These are phyloP conservation scores for Tolypocladium cylindrosporum DNA, from an alignment of 2,329 filamentous ascomycete species.

Conservation along the genomic window DNA sequence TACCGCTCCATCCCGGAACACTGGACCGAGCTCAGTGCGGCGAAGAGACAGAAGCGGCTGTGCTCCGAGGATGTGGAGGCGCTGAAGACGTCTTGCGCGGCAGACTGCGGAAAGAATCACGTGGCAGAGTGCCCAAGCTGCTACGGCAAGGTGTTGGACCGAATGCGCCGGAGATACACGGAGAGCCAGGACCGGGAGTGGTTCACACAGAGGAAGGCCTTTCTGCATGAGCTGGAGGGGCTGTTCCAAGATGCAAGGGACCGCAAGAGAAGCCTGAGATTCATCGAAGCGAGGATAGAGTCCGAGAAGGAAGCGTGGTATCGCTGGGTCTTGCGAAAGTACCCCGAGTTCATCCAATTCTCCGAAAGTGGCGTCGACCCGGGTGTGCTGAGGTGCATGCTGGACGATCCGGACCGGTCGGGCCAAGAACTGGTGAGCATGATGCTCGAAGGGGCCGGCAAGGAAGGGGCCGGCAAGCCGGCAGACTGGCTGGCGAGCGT, in stretches of 20 bases:
- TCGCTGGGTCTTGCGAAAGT: conserved; percentile 29
- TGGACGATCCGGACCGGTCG: conserved; percentile 26
- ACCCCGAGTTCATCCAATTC: conserved; percentile 26
- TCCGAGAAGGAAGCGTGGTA: conserved; percentile 46
- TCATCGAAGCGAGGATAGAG: conserved; percentile 38
- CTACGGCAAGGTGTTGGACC: conserved; percentile 35
- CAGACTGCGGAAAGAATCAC: conserved; percentile 31
- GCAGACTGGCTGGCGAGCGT: conserved; percentile 20
- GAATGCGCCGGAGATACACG: conserved; percentile 27
- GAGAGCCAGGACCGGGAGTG: conserved; percentile 32
- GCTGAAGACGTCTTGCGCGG: conserved; percentile 31
- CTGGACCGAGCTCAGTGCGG: conserved; percentile 27
- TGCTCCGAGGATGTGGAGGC: conserved; percentile 31
- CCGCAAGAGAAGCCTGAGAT: conserved; percentile 29
- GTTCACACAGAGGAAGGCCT: conserved; percentile 38
- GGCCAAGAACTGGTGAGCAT: conserved; percentile 25
- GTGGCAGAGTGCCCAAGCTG: conserved; percentile 37
- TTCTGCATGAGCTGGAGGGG: conserved; percentile 38
- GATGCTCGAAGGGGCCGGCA: conserved; percentile 25
- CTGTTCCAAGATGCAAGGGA: conserved; percentile 38
- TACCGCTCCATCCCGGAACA: conserved; percentile 23
- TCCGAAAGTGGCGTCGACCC: conserved; percentile 17
- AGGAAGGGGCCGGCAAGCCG: conserved; percentile 23
- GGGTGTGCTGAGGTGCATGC: conserved; percentile 23
- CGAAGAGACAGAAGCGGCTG: conserved; percentile 18